These are phyloP conservation scores for Thozetella sp. DNA, from an alignment of 495 filamentous ascomycete species.

Conservation along the genomic window DNA sequence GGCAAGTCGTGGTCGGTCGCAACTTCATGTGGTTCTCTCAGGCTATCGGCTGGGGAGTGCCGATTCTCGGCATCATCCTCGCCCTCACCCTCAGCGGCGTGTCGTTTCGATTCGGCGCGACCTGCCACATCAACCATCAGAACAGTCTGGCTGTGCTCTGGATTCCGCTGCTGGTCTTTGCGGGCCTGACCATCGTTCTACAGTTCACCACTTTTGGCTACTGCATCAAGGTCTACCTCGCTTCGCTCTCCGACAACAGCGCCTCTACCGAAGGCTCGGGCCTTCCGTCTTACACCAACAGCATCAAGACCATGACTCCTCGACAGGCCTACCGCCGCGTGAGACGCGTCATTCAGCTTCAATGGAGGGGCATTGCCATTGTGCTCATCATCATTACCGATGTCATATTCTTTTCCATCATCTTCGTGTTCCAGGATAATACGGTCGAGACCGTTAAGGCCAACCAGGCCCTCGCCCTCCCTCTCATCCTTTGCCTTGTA, in stretches of 20 bases:
- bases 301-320: conserved; percentile 81
- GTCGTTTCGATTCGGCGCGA: conserved; percentile 87
- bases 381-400: conserved; percentile 86
- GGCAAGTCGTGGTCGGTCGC: conserved; percentile 86
- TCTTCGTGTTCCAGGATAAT: conserved; percentile 85
- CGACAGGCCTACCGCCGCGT: conserved; percentile 87
- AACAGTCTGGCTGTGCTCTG: conserved; percentile 84
- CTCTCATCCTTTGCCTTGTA: conserved; percentile 75
- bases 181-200: conserved; percentile 76
- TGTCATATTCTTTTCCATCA: conserved; percentile 86
- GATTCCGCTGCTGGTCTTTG: conserved; percentile 83
- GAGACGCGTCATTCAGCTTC: conserved; percentile 81
- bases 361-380: conserved; percentile 90
- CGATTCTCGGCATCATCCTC: conserved; percentile 68
- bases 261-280: conserved; percentile 70
- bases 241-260: conserved; percentile 74
- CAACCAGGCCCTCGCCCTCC: conserved; percentile 50
- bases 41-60: conserved; percentile 79
- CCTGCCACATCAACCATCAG: conserved; percentile 90
- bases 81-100: conserved; percentile 87
- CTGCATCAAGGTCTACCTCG: conserved; percentile 92
- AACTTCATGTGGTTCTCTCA: conserved; percentile 91
- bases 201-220: conserved; percentile 86
- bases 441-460: conserved; percentile 56
- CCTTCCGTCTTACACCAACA: conserved; percentile 77